Percentiles rank a stretch among this genome's conserved stretches.
Evolutionary conservation across 2,329 filamentous ascomycete genomes (phyloP).

Genomic region (Cercospora nicotianae): DNA sequence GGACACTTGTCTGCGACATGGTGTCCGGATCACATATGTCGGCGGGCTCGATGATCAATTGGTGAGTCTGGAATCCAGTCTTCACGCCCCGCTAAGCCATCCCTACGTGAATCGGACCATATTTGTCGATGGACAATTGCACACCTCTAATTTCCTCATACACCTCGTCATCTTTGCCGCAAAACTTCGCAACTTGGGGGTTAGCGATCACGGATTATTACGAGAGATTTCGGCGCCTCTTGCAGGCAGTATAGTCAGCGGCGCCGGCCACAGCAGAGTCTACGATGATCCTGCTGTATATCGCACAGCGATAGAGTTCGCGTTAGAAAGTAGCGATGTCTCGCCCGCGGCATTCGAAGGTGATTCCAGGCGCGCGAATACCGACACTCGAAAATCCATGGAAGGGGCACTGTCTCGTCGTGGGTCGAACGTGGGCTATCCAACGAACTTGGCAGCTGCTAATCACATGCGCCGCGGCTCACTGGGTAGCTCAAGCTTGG

Average conservation of each 20-base stretch:
- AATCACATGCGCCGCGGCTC: conserved; percentile 39
- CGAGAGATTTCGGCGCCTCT: conserved; percentile 85
- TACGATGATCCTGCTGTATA: conserved; percentile 91
- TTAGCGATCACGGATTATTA: conserved; percentile 90
- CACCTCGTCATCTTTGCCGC: conserved; percentile 90
- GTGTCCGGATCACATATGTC: conserved; percentile 80
- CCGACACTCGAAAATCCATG: conserved; percentile 27
- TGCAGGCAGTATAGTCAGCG: conserved; percentile 85
- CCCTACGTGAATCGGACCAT: conserved; percentile 95
- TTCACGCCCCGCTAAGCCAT: conserved; percentile 81
- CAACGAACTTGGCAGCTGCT: conserved; percentile 33
- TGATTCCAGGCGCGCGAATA: conserved; percentile 16
- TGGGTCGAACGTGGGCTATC: conserved; percentile 33
- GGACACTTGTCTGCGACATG: conserved; percentile 71
- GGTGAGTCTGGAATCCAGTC: conserved; percentile 88
- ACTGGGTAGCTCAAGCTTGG: conserved; percentile 23
- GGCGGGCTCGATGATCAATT: conserved; percentile 97
- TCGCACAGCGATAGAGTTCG: conserved; percentile 55
- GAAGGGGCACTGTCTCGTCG: conserved; percentile 27
- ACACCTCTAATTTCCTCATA: conserved; percentile 90
- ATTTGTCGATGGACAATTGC: conserved; percentile 89
- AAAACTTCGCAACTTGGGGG: conserved; percentile 88
- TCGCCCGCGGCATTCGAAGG: conserved; percentile 13
- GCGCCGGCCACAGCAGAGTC: conserved; percentile 88
- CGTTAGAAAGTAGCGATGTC: conserved; percentile 49